Evolutionary conservation across 2,329 filamentous ascomycete species (phyloP), one percentile per base, ranked within the genome.

Genomic region (Catunica adiposa): DNA sequence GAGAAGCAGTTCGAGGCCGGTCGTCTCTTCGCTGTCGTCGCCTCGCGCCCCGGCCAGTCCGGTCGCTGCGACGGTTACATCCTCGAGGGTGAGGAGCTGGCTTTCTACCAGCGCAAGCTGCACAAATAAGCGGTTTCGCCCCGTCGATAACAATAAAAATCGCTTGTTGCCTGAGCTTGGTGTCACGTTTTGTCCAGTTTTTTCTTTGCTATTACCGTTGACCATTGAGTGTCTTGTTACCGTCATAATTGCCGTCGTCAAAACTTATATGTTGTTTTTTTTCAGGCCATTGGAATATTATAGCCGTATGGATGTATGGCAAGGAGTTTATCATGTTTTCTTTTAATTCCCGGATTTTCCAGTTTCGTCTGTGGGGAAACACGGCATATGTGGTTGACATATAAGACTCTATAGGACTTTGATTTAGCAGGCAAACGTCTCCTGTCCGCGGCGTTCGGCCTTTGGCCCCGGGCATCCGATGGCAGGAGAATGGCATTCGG

Each of bases 1-100:
- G 92, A 98, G 87, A 89, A 86, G 78, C 92, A 98, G 79, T 98
- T 98, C 77, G 92, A 97, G 84, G 90, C 92, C 65, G 89, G 90
- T 82, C 90, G 94, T 75, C 77, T 98, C 66, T 96, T 84, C 75
- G 92, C 92, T 67, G 86, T 96, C 65, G 77, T 98, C 67, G 80
- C 90, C 66, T 92, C 85, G 72, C 82, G 92, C 69, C 92, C 92
- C 64, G 92, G 92, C 67, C 92, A 98, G 85, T 92, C 86, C 71
- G 92, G 92, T 68, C 89, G 92, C 75, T 82, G 80, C 68, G 92
- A 98, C 72, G 92, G 92, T 64, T 98, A 98, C 80, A 84, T 98
- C 73, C 80, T 98, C 64, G 92, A 98, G 84, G 92, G 92, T 68
- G 92, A 98, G 75, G 92, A 98, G 83, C 82, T 98, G 69, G 89